Percentiles rank a stretch among this genome's conserved stretches.
Evolutionary conservation across 106 monocot genomes (phyloP).

Genomic region (Triglochin maritima): DNA sequence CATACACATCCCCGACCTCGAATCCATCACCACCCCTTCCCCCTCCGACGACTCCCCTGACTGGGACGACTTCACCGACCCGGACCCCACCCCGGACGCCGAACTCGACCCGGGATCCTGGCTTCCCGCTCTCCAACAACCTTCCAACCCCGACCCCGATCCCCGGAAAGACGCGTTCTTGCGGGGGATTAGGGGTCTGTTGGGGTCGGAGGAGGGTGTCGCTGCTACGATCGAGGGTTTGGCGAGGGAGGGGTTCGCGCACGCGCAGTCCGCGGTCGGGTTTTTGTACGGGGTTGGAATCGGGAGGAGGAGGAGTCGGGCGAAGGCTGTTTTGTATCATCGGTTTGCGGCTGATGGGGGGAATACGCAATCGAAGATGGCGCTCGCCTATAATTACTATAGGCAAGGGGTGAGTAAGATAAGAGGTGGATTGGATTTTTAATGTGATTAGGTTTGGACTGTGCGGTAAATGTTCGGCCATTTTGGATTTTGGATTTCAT

Average conservation of each 20-base stretch:
- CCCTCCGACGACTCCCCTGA: constrained; percentile 32
- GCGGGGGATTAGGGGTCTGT: constrained; percentile 45
- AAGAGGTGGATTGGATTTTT: no score
- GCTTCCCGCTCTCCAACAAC: constrained; percentile 48
- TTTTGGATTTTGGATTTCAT: no score
- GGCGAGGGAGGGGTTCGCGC: constrained; percentile 42
- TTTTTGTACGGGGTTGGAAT: constrained; percentile 51
- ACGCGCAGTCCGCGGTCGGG: constrained; percentile 68
- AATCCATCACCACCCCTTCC: constrained; percentile 1
- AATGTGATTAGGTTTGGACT: no score
- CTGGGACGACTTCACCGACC: constrained; percentile 73
- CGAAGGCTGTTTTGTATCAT: constrained; percentile 61
- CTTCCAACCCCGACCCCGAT: constrained; percentile 14
- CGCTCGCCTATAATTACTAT: constrained; percentile 72
- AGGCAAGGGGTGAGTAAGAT: constrained; percentile 57
- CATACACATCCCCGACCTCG: constrained; percentile 37
- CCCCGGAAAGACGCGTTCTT: constrained; percentile 19
- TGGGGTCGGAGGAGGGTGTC: constrained; percentile 23
- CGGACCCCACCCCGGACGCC: constrained; percentile 24
- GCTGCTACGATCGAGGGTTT: constrained; percentile 28
- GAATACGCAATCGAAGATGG: constrained; percentile 85
- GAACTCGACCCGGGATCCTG: constrained; percentile 71
- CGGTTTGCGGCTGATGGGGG: constrained; percentile 62
- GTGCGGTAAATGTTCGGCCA: no score
- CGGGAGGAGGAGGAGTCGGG: constrained; percentile 22